Base-by-base conservation (phyloP, 2,329 filamentous ascomycete species). In the Aspergillus oerlinghausenensis region DNA sequence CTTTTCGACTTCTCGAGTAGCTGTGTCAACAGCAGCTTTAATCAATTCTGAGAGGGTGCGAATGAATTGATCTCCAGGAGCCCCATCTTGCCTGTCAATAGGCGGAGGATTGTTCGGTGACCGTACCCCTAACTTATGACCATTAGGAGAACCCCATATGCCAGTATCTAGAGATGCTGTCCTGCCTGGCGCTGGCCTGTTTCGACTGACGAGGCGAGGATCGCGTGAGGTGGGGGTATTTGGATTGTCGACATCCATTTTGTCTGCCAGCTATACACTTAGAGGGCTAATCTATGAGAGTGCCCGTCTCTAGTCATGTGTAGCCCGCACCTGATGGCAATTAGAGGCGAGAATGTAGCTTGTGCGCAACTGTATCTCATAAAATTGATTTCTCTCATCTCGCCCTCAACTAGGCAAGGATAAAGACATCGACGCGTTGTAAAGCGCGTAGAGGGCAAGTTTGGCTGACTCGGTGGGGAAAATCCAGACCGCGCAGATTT, bases 21-120 rank as follows among this genome's bases (percentile, higher is more conserved):
- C 52, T 11, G 57, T 56, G 43, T 69, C 65, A 6, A 76, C 60
- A 3, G 56, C 55, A 9, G 61, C 51, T 38, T 62, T 59, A 5
- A 64, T 55, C 32, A 68, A 58, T 4, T 66, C 63, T 5, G 63
- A 57, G 38, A 70, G 55, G 3, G 57, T 55, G 42, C 57, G 64
- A 29, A 66, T 19, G 57, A 80, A 75, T 60, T 82, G 81, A 77
- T 80, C 63, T 17, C 51, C 52, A 42, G 51, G 10, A 14, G 23
- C 8, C 19, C 49, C 55, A 49, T 52, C 55, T 21, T 50, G 55
- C 6, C 6, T 9, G 19, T 55, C 55, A n/a, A 21, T 17, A 4
- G 29, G 38, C 9, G 50, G 29, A 10, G 23, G 4, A 17, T 25
- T 52, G 19, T 23, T 29, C 25, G 23, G 25, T 11, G 28, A 35